Conservation (phyloP, 164 flowering plant species). For the Annona cherimola region DNA sequence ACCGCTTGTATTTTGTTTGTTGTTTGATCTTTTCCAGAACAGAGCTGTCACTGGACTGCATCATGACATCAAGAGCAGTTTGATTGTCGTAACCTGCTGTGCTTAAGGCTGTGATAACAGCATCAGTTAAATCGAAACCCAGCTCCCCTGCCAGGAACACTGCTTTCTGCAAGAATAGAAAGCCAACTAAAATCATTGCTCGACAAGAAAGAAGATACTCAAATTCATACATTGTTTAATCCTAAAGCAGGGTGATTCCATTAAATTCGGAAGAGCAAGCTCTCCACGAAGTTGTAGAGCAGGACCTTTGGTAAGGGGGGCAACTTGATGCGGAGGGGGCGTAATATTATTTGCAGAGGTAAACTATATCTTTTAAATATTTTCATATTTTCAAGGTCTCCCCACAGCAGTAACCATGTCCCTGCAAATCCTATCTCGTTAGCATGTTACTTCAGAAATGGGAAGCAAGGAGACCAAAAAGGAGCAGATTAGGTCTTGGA, state of each 20-base stretch:
- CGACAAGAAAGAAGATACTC: not conserved
- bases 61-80: constrained; percentile 46
- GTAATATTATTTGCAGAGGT: not conserved
- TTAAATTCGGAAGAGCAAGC: not conserved
- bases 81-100: constrained; percentile 48
- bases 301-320: not conserved
- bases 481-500: too few relatives aligned
- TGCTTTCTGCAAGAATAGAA: constrained; percentile 60
- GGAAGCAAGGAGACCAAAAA: too few relatives aligned
- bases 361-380: too few relatives aligned
- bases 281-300: not conserved
- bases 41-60: constrained; percentile 66
- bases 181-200: not conserved
- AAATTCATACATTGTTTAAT: not conserved
- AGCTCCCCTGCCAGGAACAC: constrained; percentile 63
- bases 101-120: constrained; percentile 49
- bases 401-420: too few relatives aligned
- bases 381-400: not conserved
- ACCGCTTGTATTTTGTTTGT: too few relatives aligned
- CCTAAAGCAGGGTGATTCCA: not conserved
- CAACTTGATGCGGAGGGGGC: not conserved
- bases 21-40: constrained; percentile 49
- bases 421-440: too few relatives aligned
- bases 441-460: too few relatives aligned
- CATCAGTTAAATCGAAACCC: constrained; percentile 44